Conservation (phyloP, 2,329 filamentous ascomycete genomes). For the Plenodomus tracheiphilus region DNA sequence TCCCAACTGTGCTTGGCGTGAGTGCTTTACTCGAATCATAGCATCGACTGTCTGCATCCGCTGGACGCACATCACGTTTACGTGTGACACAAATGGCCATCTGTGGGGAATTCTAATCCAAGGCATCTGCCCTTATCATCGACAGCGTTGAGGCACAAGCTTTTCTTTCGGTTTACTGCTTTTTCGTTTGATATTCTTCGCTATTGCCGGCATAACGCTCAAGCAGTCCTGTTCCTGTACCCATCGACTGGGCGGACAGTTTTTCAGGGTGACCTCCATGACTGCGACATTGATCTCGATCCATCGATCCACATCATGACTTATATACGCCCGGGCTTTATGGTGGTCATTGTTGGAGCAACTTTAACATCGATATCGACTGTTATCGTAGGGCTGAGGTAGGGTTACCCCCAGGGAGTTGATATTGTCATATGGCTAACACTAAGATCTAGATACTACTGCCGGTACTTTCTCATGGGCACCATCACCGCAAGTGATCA, state of each 20-base stretch:
- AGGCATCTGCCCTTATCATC: not conserved
- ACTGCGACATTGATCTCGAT: not conserved
- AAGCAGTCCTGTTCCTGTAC: not conserved
- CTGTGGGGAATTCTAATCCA: not conserved
- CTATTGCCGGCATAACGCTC: not conserved
- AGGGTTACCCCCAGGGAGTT: slow-evolving; percentile 4
- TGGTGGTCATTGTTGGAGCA: slow-evolving; percentile 40
- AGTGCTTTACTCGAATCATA: not conserved
- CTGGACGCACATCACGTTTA: not conserved
- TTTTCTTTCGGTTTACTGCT: not conserved
- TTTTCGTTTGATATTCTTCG: not conserved
- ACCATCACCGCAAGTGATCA: slow-evolving; percentile 37
- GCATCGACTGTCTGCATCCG: not conserved
- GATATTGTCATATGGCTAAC: slow-evolving; percentile 3
- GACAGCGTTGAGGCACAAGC: not conserved
- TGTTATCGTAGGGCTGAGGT: slow-evolving; percentile 37
- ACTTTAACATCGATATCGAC: slow-evolving; percentile 43
- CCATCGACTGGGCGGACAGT: not conserved
- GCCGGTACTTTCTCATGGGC: slow-evolving; percentile 38
- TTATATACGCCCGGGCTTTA: slow-evolving; percentile 37
- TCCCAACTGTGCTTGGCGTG: not conserved
- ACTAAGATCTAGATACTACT: slow-evolving; percentile 32
- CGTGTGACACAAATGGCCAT: not conserved
- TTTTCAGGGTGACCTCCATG: not conserved
- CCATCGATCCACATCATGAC: slow-evolving; percentile 9